Base-by-base conservation (phyloP, 2,329 filamentous ascomycete genomes). In the Botrytis paeoniae region DNA sequence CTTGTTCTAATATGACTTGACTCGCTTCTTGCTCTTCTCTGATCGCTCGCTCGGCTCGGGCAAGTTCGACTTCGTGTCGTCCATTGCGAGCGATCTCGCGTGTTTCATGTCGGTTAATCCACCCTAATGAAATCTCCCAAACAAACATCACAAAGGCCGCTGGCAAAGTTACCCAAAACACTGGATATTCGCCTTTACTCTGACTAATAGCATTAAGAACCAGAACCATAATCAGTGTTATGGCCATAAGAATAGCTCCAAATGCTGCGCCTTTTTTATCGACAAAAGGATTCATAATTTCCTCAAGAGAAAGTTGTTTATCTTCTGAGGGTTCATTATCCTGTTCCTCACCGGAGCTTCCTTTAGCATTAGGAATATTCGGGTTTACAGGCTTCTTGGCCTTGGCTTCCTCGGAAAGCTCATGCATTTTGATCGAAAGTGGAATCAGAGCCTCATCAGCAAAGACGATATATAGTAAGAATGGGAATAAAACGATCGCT, bases 231-330 rank as follows among this genome's bases (percentile, higher is more conserved):
- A 93, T 83, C 39, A 94, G 85, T 0, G 91, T 92, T 0, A 84
- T 85, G 2, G 89, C 85, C 90, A 94, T 93, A 72, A 93, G 84
- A 8, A 88, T 75, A 0, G 86, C 88, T 1, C 91, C 91, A 72
- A 93, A 90, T 0, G 84, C 83, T 0, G 92, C 92, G 14, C 91
- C 88, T 4, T 84, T 82, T 75, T 89, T 91, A 78, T 94, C 91
- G 0, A 93, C 80, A 73, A 91, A 93, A 0, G 92, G 92, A 75
- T 93, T 92, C 86, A 93, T 88, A 77, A 93, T 92, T 78, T 93
- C 91, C 75, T 92, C 90, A 0, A 93, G 85, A 0, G 89, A 89
- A 0, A 91, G 81, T 0, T 87, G 81, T 75, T 91, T 86, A 41
- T 89, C 86, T 12, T 85, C 82, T 43, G 85, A 83, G n/a, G 81